Conservation (phyloP, 805 yeast species). For the Candida pseudofarinosa region DNA sequence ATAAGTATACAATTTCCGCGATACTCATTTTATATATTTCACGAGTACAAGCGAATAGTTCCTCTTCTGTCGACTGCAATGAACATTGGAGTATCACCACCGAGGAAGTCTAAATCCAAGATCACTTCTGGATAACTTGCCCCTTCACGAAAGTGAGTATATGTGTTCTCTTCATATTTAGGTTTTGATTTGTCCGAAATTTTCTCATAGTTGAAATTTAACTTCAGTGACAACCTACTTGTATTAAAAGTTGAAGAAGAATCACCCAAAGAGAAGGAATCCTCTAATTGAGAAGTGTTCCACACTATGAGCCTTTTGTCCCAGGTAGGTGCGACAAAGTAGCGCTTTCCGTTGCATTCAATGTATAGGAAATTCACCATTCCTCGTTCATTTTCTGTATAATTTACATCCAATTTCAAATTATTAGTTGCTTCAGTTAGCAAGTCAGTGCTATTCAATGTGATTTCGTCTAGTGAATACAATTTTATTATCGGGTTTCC, state of each 20-base stretch:
- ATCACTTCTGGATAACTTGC: background rate
- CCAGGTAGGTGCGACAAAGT: conserved; percentile 22
- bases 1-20: too few species aligned
- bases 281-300: conserved; percentile 17
- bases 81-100: background rate
- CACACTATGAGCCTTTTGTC: conserved; percentile 26
- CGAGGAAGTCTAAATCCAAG: background rate
- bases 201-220: conserved; percentile 13
- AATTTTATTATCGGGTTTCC: conserved; percentile 17
- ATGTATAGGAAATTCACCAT: conserved; percentile 10
- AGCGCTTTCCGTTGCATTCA: conserved; percentile 5
- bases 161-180: background rate
- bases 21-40: background rate
- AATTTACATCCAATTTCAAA: conserved; percentile 9
- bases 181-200: background rate
- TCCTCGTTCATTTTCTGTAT: conserved; percentile 7
- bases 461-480: conserved; percentile 21
- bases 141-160: background rate
- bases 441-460: conserved; percentile 8
- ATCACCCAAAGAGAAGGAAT: conserved; percentile 11
- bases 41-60: background rate
- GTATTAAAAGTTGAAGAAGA: conserved; percentile 3
- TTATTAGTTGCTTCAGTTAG: conserved; percentile 15
- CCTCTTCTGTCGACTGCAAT: background rate
- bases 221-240: conserved; percentile 9